Percentiles rank a stretch among this genome's conserved stretches.
Evolutionary conservation across 257 asterid species (phyloP).

Genomic region (Salvia miltiorrhiza): DNA sequence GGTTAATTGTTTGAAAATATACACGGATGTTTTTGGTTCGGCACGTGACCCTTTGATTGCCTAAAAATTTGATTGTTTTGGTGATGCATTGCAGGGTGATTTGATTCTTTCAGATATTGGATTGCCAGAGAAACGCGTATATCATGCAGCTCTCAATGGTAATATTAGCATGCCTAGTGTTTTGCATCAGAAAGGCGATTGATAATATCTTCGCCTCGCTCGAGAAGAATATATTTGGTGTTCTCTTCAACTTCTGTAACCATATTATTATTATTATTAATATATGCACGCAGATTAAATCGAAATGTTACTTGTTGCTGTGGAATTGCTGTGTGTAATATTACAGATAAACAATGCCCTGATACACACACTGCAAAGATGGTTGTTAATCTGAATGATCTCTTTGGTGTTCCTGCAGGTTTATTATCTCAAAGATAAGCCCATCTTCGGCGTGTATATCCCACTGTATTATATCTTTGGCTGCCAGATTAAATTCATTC

Average conservation of each 20-base stretch:
- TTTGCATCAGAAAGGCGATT: slow-evolving; percentile 89
- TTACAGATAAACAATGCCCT: background rate
- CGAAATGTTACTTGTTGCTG: slow-evolving; percentile 9
- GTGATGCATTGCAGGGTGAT: slow-evolving; percentile 71
- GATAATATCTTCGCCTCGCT: slow-evolving; percentile 43
- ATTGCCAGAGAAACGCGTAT: slow-evolving; percentile 86
- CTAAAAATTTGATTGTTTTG: slow-evolving; percentile 17
- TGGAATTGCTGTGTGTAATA: background rate
- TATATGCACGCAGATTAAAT: slow-evolving; percentile 19
- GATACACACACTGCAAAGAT: background rate
- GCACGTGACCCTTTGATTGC: background rate
- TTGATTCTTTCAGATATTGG: slow-evolving; percentile 74
- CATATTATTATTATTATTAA: background rate
- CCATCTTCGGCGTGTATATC: slow-evolving; percentile 42
- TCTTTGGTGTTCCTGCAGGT: slow-evolving; percentile 90
- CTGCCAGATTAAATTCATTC: slow-evolving; percentile 17
- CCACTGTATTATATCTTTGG: slow-evolving; percentile 21
- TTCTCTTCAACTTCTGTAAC: slow-evolving; percentile 33
- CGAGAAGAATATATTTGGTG: slow-evolving; percentile 17
- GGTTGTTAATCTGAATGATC: slow-evolving; percentile 52
- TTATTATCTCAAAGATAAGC: slow-evolving; percentile 60
- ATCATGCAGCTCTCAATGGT: slow-evolving; percentile 95
- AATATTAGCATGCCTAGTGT: slow-evolving; percentile 71
- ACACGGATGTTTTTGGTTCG: too few species aligned
- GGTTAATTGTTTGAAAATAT: background rate